Percentiles rank a stretch among this genome's conserved stretches.
phyloP scores from a whole-genome alignment of 2,329 filamentous ascomycete genomes.

The Uncinocarpus reesii region DNA sequence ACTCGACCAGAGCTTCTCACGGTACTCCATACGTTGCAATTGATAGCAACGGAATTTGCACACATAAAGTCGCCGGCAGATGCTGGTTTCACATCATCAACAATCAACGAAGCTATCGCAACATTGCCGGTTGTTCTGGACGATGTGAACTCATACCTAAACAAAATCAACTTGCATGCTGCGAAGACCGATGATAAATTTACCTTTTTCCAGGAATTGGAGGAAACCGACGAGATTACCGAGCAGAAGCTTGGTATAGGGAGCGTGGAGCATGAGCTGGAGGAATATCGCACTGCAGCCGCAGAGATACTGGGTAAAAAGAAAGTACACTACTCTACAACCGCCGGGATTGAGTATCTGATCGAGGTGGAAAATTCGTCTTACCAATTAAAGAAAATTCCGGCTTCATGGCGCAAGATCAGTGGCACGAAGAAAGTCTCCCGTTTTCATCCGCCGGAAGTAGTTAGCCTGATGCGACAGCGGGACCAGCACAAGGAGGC shows the following conservation, averaged over 20 bases:
- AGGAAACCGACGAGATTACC: conserved; percentile 80
- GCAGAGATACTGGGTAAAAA: conserved; percentile 63
- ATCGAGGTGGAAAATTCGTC: conserved; percentile 74
- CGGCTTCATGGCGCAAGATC: conserved; percentile 89
- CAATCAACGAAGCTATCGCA: conserved; percentile 62
- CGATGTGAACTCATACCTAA: conserved; percentile 62
- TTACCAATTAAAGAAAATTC: conserved; percentile 68
- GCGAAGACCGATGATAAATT: conserved; percentile 88
- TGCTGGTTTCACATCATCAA: conserved; percentile 59
- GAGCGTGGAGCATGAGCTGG: conserved; percentile 80
- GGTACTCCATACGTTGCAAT: conserved; percentile 75
- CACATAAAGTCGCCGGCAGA: conserved; percentile 55
- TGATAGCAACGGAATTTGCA: conserved; percentile 65
- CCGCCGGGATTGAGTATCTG: conserved; percentile 85
- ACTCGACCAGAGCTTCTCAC: conserved; percentile 76
- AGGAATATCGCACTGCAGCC: conserved; percentile 62
- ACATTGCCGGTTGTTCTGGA: conserved; percentile 66
- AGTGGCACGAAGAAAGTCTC: conserved; percentile 87
- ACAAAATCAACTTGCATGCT: conserved; percentile 74
- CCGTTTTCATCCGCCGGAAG: conserved; percentile 88
- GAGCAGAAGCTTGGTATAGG: conserved; percentile 84
- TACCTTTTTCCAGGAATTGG: conserved; percentile 74
- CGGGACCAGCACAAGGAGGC: conserved; percentile 92
- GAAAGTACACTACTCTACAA: conserved; percentile 67
- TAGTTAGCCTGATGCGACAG: conserved; percentile 70